Percentiles rank a stretch among this genome's conserved stretches.
These are phyloP conservation scores for Gentiana macrophylla DNA, from an alignment of 257 asterid species.

Conservation along the genomic window DNA sequence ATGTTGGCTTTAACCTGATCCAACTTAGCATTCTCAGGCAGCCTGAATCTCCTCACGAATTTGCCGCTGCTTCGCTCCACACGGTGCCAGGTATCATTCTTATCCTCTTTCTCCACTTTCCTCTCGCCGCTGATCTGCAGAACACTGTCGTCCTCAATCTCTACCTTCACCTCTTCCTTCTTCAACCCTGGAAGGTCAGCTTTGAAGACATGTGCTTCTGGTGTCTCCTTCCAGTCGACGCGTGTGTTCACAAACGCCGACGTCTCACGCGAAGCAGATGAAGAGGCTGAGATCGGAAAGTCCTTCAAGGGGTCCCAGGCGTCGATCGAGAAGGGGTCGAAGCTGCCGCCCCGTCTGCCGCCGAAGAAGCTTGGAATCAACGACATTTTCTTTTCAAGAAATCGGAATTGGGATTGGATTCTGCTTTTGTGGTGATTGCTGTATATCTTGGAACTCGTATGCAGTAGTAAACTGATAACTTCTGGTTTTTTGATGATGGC, in stretches of 20 bases:
- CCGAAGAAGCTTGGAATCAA: slow-evolving; percentile 9
- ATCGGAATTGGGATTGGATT: no score
- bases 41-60: slow-evolving; percentile 11
- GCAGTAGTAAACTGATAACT: no score
- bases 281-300: background rate
- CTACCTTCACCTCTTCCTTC: slow-evolving; percentile 14
- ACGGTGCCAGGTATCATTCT: slow-evolving; percentile 13
- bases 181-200: slow-evolving; percentile 15
- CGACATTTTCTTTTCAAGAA: slow-evolving; percentile 7
- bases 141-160: slow-evolving; percentile 6
- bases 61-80: slow-evolving; percentile 15
- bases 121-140: slow-evolving; percentile 16
- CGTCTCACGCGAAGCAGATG: slow-evolving; percentile 1
- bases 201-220: slow-evolving; percentile 13
- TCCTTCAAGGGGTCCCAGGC: slow-evolving; percentile 13
- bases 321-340: slow-evolving; percentile 5
- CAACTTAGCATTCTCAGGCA: slow-evolving; percentile 11
- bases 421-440: background rate
- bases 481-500: background rate
- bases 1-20: slow-evolving; percentile 9
- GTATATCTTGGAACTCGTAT: no score
- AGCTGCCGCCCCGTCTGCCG: slow-evolving; percentile 3
- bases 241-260: slow-evolving; percentile 5
- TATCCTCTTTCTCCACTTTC: slow-evolving; percentile 17
- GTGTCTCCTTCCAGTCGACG: slow-evolving; percentile 18